Percentiles rank a stretch among this genome's conserved stretches.
These are phyloP conservation scores for Zasmidium citrigriseum DNA, from an alignment of 2,329 filamentous ascomycete genomes.

Conservation along the genomic window DNA sequence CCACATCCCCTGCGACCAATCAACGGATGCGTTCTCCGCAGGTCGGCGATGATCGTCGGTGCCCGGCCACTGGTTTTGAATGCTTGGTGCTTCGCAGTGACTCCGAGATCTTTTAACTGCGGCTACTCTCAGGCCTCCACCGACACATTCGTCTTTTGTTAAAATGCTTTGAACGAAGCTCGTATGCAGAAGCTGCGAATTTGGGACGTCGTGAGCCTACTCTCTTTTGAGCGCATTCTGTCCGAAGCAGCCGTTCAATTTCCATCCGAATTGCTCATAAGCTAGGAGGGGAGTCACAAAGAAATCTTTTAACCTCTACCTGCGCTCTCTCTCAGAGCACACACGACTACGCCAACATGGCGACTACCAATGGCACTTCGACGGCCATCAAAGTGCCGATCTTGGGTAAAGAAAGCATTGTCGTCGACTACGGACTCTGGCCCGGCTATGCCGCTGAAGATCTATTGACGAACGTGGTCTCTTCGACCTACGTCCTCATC, in stretches of 20 bases:
- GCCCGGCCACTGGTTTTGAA: not conserved
- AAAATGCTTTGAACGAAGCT: conserved; percentile 2
- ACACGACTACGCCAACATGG: conserved; percentile 17
- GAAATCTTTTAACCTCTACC: not conserved
- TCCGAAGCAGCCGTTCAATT: conserved; percentile 27
- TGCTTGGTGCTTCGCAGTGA: conserved; percentile 4
- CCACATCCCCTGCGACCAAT: not conserved
- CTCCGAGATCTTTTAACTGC: too few relatives aligned
- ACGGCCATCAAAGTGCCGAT: conserved; percentile 70
- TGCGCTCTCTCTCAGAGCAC: too few relatives aligned
- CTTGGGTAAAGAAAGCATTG: conserved; percentile 83
- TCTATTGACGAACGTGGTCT: conserved; percentile 72
- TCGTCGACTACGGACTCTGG: conserved; percentile 92
- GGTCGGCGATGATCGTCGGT: too few relatives aligned
- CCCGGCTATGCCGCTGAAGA: conserved; percentile 77
- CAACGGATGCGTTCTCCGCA: too few relatives aligned
- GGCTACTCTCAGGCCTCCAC: not conserved
- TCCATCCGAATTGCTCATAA: conserved; percentile 29
- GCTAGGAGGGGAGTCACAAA: conserved; percentile 19
- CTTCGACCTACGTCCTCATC: conserved; percentile 92
- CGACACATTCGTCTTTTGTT: not conserved
- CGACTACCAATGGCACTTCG: conserved; percentile 24
- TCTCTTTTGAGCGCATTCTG: conserved; percentile 29
- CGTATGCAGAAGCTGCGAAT: conserved; percentile 34
- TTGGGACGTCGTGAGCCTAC: conserved; percentile 31